Percentiles rank a stretch among this genome's conserved stretches.
Conservation (phyloP, 495 filamentous ascomycete genomes). For the Haplographium delicatum region DNA sequence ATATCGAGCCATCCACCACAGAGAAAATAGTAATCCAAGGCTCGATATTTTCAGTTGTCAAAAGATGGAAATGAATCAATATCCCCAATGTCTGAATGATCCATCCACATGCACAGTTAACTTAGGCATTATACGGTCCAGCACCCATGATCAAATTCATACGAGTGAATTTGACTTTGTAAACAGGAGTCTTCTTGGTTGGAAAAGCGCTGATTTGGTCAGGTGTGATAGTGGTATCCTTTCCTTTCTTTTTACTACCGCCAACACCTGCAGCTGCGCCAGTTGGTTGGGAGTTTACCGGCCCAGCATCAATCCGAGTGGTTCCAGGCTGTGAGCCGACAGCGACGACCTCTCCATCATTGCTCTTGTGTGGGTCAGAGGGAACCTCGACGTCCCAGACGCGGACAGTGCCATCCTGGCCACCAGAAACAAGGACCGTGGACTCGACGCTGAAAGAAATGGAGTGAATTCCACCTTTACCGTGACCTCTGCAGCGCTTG, state of each 20-base stretch:
- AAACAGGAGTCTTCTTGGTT: slow-evolving; percentile 92
- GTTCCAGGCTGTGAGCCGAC: slow-evolving; percentile 38
- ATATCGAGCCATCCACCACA: too few species aligned
- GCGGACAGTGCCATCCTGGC: slow-evolving; percentile 87
- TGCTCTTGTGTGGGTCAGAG: slow-evolving; percentile 36
- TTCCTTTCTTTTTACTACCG: slow-evolving; percentile 73
- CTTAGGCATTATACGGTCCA: too few species aligned
- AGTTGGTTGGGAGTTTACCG: slow-evolving; percentile 2
- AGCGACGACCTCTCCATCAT: slow-evolving; percentile 49
- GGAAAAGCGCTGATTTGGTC: slow-evolving; percentile 92
- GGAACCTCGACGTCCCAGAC: slow-evolving; percentile 83
- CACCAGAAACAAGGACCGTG: slow-evolving; percentile 79
- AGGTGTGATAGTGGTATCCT: slow-evolving; percentile 82
- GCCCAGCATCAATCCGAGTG: slow-evolving; percentile 45
- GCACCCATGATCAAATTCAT: slow-evolving; percentile 90
- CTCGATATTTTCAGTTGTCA: too few species aligned
- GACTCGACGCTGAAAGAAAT: slow-evolving; percentile 88
- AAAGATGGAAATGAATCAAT: too few species aligned
- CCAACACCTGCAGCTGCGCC: slow-evolving; percentile 38
- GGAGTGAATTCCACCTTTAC: slow-evolving; percentile 88
- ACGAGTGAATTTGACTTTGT: slow-evolving; percentile 86
- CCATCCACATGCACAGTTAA: too few species aligned
- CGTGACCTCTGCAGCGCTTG: slow-evolving; percentile 92
- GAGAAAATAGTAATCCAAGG: too few species aligned
- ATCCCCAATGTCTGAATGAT: too few species aligned